Evolutionary conservation across 192 early-diverging fungal species (phyloP), one percentile per base, ranked within the genome.

Genomic region (Kappamyces sp.): DNA sequence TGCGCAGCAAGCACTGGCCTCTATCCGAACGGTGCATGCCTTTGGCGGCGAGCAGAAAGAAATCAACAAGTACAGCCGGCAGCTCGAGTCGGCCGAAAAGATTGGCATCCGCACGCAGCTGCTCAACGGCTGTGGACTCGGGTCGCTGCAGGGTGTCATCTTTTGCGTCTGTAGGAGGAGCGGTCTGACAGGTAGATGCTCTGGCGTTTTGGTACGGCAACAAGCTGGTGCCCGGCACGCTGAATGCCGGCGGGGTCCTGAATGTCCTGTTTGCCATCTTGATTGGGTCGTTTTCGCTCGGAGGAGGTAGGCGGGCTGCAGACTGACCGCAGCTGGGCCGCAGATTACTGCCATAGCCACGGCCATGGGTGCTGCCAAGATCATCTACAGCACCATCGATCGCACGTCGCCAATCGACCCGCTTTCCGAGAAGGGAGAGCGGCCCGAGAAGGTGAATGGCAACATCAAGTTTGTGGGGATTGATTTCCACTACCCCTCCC

Each of bases 191-290:
- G 47, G 44, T 64, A 15, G 61, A 92, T 58, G 81, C 84, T 3
- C 79, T 93, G 23, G 85, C 86, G 34, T 90, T 90, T 78, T 92
- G 86, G 81, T 94, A 90, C 64, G 92, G 90, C 47, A 65, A 82
- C 44, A 68, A 67, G 35, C 76, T 85, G 35, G 79, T 86, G 55
- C 64, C 74, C 31, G 63, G 64, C 31, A 31, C 65, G 0, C 79
- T 87, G 77, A 13, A 36, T 0, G 58, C 73, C 5, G 78, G 60
- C 2, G 64, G 76, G 15, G 70, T 84, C 47, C 39, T 77, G 61
- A 74, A 66, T 60, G 63, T 54, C 40, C 74, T 76, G 61, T 61
- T 75, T 54, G 51, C 65, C 37, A 69, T 76, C 37, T 68, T 76
- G 52, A 70, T 76, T 46, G 73, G 73, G 1, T 54, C 49, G 2